A percentile compares a stretch with the other conserved stretches of the same genome.
phyloP scores from a whole-genome alignment of 2,329 filamentous ascomycete genomes.

The Phaeophleospora eucalypticola region DNA sequence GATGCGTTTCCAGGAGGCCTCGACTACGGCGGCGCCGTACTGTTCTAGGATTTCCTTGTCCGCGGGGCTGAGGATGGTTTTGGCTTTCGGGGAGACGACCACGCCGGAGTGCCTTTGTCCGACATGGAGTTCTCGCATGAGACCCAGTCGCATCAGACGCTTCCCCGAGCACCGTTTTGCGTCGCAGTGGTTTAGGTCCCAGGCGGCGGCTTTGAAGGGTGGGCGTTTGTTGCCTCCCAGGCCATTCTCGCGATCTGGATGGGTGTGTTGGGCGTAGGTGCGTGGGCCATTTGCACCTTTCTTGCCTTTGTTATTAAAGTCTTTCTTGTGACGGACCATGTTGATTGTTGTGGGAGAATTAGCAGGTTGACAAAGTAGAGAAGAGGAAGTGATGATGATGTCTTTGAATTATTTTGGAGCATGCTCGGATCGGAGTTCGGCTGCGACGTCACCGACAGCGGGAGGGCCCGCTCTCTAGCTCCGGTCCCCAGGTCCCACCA shows the following conservation, averaged over 20 bases:
- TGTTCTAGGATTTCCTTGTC: conserved; percentile 78
- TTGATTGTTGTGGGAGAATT: background rate
- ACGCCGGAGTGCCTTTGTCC: conserved; percentile 90
- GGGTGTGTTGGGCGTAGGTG: conserved; percentile 30
- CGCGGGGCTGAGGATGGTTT: conserved; percentile 75
- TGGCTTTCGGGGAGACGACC: conserved; percentile 93
- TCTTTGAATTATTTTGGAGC: background rate
- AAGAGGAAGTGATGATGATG: conserved; percentile 1
- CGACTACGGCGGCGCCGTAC: conserved; percentile 90
- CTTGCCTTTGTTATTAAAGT: conserved; percentile 69
- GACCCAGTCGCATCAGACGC: conserved; percentile 80
- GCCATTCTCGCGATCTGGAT: conserved; percentile 26
- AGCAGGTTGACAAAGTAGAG: background rate
- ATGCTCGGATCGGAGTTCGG: background rate
- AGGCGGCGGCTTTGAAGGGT: conserved; percentile 89
- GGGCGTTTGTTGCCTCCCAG: conserved; percentile 34
- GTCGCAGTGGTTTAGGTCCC: conserved; percentile 97
- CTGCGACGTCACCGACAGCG: conserved; percentile 2
- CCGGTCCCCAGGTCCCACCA: background rate
- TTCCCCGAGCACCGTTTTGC: conserved; percentile 96
- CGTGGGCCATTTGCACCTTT: conserved; percentile 48
- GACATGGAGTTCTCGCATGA: conserved; percentile 89
- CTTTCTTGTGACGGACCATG: conserved; percentile 78
- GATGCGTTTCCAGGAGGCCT: conserved; percentile 93
- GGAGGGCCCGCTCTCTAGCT: no score